phyloP scores from a whole-genome alignment of 805 yeast species.

The Soucietia sequanensis region DNA sequence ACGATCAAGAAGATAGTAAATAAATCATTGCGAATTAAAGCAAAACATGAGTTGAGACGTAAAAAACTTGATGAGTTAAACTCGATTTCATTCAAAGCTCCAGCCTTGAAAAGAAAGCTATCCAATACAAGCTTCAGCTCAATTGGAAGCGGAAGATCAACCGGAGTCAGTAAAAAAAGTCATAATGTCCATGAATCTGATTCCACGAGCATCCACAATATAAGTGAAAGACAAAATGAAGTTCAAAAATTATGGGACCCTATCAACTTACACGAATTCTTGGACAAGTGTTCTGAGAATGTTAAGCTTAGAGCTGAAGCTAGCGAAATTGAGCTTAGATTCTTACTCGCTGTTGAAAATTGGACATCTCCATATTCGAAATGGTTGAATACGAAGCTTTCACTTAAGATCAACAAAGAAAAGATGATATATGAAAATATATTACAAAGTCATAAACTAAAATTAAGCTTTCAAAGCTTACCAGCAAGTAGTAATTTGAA shows the following conservation, averaged over 20 bases:
- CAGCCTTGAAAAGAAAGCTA: slow-evolving; percentile 3
- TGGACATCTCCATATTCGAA: slow-evolving; percentile 47
- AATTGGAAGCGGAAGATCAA: slow-evolving; percentile 4
- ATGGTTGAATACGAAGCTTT: slow-evolving; percentile 50
- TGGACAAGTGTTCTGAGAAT: slow-evolving; percentile 24
- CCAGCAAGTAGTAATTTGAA: slow-evolving; percentile 37
- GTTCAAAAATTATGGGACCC: slow-evolving; percentile 50
- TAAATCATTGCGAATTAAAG: slow-evolving; percentile 20
- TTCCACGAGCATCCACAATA: slow-evolving; percentile 5
- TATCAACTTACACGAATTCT: slow-evolving; percentile 34
- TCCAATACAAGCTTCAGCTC: slow-evolving; percentile 1
- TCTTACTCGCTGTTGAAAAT: slow-evolving; percentile 46
- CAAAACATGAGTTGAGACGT: slow-evolving; percentile 24
- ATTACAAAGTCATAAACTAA: slow-evolving; percentile 23
- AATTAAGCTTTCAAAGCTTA: slow-evolving; percentile 38
- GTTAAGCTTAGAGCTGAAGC: slow-evolving; percentile 21
- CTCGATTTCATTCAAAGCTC: slow-evolving; percentile 1
- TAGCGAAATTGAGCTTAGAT: slow-evolving; percentile 23
- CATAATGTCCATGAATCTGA: slow-evolving; percentile 8
- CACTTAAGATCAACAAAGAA: slow-evolving; percentile 30
- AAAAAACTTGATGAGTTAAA: slow-evolving; percentile 34
- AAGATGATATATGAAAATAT: slow-evolving; percentile 23
- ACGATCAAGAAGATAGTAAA: slow-evolving; percentile 29
- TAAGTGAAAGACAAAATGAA: slow-evolving; percentile 28
- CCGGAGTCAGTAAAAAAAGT: slow-evolving; percentile 12